These are phyloP conservation scores for Fusarium fracticaudum DNA, from an alignment of 2,329 filamentous ascomycete species.

Conservation along the genomic window DNA sequence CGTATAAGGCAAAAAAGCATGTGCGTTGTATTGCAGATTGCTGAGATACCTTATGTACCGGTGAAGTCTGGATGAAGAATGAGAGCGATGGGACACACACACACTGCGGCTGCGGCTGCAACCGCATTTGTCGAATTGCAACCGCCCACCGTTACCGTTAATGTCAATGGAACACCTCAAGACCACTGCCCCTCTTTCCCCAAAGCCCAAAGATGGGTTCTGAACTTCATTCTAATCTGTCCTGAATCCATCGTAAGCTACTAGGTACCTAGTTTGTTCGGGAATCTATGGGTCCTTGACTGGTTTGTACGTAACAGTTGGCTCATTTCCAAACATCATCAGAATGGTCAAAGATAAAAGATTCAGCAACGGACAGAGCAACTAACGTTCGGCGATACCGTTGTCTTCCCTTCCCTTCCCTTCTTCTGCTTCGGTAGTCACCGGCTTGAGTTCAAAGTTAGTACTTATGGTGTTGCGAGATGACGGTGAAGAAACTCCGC, in stretches of 20 bases:
- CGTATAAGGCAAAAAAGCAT: slow-evolving; percentile 1
- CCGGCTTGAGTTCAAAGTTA: background rate
- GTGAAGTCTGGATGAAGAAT: background rate
- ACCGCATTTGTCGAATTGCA: slow-evolving; percentile 22
- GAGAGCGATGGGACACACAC: background rate
- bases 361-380: background rate
- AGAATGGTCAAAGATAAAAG: slow-evolving; percentile 1
- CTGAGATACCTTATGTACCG: background rate
- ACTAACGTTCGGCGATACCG: slow-evolving; percentile 14
- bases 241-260: slow-evolving; percentile 2
- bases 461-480: background rate
- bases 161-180: background rate
- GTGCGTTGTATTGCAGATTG: slow-evolving; percentile 25
- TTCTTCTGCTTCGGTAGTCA: background rate
- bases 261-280: background rate
- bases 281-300: background rate
- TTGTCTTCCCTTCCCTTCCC: background rate
- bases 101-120: background rate
- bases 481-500: slow-evolving; percentile 25
- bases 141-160: background rate
- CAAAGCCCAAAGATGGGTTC: background rate
- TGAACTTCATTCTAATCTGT: background rate
- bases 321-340: slow-evolving; percentile 21
- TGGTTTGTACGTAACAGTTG: slow-evolving; percentile 37
- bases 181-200: slow-evolving; percentile 5